Evolutionary conservation across 768 basidiomycete species (phyloP).

Genomic region (Nidularia pulvinata): DNA sequence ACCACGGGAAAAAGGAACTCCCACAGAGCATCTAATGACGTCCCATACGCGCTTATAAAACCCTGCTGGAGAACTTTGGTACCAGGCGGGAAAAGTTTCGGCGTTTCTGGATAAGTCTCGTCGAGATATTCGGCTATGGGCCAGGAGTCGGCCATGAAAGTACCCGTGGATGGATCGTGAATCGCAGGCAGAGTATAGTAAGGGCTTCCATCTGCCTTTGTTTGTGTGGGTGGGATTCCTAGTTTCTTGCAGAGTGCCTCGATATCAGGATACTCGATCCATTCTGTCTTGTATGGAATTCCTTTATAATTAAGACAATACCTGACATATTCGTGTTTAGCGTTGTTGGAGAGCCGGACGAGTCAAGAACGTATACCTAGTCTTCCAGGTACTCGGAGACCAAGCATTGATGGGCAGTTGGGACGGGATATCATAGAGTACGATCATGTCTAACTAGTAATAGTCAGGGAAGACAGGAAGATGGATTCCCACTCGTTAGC

Average conservation of each 20-base stretch:
- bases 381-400: not conserved
- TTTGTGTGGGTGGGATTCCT: slow-evolving; percentile 29
- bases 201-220: slow-evolving; percentile 22
- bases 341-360: not conserved
- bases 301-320: slow-evolving; percentile 32
- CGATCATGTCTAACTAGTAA: too few species aligned
- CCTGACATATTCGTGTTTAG: slow-evolving; percentile 6
- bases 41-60: slow-evolving; percentile 19
- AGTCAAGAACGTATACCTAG: not conserved
- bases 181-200: slow-evolving; percentile 51
- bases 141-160: slow-evolving; percentile 36
- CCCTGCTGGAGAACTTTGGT: slow-evolving; percentile 35
- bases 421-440: too few species aligned
- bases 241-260: slow-evolving; percentile 26
- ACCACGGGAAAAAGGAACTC: slow-evolving; percentile 13
- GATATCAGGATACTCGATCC: slow-evolving; percentile 54
- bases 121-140: slow-evolving; percentile 52
- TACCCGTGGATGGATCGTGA: slow-evolving; percentile 38
- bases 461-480: too few species aligned
- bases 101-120: slow-evolving; percentile 40
- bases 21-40: slow-evolving; percentile 11
- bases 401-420: too few species aligned
- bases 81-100: slow-evolving; percentile 23
- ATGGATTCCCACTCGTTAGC: too few species aligned
- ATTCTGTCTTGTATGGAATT: slow-evolving; percentile 42